Conservation (phyloP, 2,329 filamentous ascomycete species). For the Ascochyta lentis region DNA sequence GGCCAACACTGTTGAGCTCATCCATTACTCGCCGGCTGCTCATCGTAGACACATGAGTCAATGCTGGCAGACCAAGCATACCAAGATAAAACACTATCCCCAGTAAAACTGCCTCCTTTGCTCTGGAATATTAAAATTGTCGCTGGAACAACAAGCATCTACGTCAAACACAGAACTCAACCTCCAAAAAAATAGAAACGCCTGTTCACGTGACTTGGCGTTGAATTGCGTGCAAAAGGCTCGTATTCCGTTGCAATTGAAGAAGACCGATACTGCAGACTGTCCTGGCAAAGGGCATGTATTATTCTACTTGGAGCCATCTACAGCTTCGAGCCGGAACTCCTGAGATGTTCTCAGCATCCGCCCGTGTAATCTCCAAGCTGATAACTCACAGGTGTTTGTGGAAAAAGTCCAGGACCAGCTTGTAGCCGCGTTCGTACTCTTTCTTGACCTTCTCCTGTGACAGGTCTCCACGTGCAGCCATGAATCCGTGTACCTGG, state of each 20-base stretch:
- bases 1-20: neutral
- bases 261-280: no score
- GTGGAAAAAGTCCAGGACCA: constrained; percentile 60
- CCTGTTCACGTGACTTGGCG: constrained; percentile 13
- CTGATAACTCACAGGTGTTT: constrained; percentile 56
- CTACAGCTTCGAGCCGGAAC: constrained; percentile 28
- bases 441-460: constrained; percentile 57
- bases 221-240: neutral
- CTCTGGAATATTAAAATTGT: neutral
- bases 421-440: constrained; percentile 59
- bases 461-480: constrained; percentile 54
- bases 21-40: neutral
- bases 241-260: no score
- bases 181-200: neutral
- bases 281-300: no score
- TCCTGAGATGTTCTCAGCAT: constrained; percentile 27
- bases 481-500: constrained; percentile 57
- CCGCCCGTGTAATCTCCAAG: neutral
- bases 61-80: no score
- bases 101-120: no score
- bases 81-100: no score
- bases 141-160: neutral
- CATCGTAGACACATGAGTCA: neutral
- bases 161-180: no score
- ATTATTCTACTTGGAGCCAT: no score